These are phyloP conservation scores for Aspergillus panamensis DNA, from an alignment of 495 filamentous ascomycete genomes.

Conservation along the genomic window DNA sequence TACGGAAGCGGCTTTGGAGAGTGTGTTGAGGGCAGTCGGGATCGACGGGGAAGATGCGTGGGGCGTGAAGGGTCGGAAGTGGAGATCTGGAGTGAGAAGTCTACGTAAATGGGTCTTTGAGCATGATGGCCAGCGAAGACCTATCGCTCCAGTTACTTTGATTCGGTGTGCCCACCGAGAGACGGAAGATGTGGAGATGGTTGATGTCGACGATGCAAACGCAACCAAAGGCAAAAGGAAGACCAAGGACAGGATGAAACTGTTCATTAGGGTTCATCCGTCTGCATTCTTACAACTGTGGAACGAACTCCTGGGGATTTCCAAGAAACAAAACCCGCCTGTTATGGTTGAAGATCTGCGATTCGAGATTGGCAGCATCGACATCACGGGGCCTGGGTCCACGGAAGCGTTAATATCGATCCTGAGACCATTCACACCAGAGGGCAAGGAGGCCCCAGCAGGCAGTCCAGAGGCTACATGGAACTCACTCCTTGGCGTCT, in stretches of 20 bases:
- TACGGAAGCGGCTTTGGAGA: conserved; percentile 54
- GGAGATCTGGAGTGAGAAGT: conserved; percentile 67
- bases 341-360: conserved; percentile 84
- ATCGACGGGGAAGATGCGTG: conserved; percentile 56
- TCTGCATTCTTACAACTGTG: conserved; percentile 84
- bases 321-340: conserved; percentile 66
- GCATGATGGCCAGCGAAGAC: conserved; percentile 45
- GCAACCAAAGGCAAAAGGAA: conserved; percentile 22
- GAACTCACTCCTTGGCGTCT: conserved; percentile 61
- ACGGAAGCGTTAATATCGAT: conserved; percentile 75
- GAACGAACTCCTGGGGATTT: conserved; percentile 65
- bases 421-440: conserved; percentile 54
- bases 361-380: conserved; percentile 92
- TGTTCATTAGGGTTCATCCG: conserved; percentile 80
- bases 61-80: conserved; percentile 63
- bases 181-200: conserved; percentile 37
- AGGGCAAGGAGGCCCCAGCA: conserved; percentile 21
- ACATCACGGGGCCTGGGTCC: conserved; percentile 77
- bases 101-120: conserved; percentile 67
- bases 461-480: conserved; percentile 56
- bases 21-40: conserved; percentile 58
- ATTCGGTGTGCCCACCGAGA: conserved; percentile 55
- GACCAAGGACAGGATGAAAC: conserved; percentile 50
- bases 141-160: conserved; percentile 73
- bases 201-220: conserved; percentile 24